Base-by-base conservation (phyloP, 371 early-diverging fungal species). In the Haplosporangium sp. region DNA sequence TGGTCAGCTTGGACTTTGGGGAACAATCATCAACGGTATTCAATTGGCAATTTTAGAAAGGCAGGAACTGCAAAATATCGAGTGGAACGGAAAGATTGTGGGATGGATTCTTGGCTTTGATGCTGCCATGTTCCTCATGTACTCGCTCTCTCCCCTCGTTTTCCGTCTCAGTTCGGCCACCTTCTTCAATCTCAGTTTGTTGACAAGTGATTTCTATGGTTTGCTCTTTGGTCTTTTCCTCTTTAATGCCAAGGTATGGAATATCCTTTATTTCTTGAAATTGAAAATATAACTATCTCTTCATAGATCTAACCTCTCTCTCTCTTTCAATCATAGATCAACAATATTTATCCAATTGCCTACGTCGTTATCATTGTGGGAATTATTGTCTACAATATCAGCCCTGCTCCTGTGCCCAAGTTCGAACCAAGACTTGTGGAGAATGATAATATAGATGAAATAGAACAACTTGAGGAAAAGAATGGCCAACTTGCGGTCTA, bases 121-220 rank as follows among this genome's bases (percentile, higher is more conserved):
- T 9, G 76, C 90, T 39, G 87, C 87, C 58, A 86, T 94, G 90
- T 88, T 94, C 76, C 75, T 85, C 27, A 72, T 94, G 20, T 94
- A 94, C 75, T 85, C 91, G 8, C 69, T 90, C 19, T 88, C 90
- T 0, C 94, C 94, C 4, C 77, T 92, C 64, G 71, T 94, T 73
- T 90, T 94, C 84, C 86, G 90, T 7, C 67, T 88, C 64, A 86
- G 88, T 44, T 92, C 92, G 35, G 93, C 94, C 2, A 88, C 93
- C 20, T 88, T 93, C 66, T 94, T 92, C 84, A 94, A 94, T 73
- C 72, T 94, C 64, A 92, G 93, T 42, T 73, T 94, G 45, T 77
- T 94, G 77, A 93, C 94, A 15, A 90, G 91, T 67, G 94, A 94
- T 72, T 92, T 94, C 63, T 94, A 92, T 72, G 89, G 91, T 5